Base-by-base conservation (phyloP, 768 basidiomycete genomes). In the Crepidotus variabilis region DNA sequence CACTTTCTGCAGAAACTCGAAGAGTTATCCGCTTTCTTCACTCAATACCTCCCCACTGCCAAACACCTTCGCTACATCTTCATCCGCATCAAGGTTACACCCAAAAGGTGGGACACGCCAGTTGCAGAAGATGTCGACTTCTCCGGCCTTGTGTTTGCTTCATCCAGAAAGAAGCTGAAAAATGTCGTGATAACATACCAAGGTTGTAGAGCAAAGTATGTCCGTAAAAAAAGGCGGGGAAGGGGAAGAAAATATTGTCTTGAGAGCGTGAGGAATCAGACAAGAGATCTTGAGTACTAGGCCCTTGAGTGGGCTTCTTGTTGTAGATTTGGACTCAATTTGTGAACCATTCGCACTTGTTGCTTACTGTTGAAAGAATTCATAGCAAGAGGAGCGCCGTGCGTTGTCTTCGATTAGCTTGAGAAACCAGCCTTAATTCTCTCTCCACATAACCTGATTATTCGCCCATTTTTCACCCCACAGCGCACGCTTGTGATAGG, bases 401-500 rank as follows among this genome's bases (percentile, higher is more conserved):
- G n/a, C n/a, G n/a, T n/a, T n/a, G n/a, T n/a, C n/a, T n/a, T n/a
- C n/a, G n/a, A n/a, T n/a, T n/a, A n/a, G n/a, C n/a, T n/a, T 16
- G 14, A 11, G 39, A 43, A 11, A 5, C 39, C 51, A 47, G 18
- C 14, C 23, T 74, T 65, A 83, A 56, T 87, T 80, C 51, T 92
- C 90, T 60, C 85, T 78, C 94, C 94, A 97, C 24, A 81, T 78
- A 6, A 98, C 93, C 62, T 92, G 87, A 1, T 91, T 92, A 33
- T 82, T 79, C 0, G 85, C 77, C 93, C 95, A 98, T 62, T 87
- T 78, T 66, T 94, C 90, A 16, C 85, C 84, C 90, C 92, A 97
- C 67, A 96, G 86, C 1, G 86, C 86, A 16, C 95, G 79, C 71
- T 96, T 97, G 69, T 98, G 95, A 70, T 94, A 98, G n/a, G 80